Evolutionary conservation across 2,329 filamentous ascomycete genomes (phyloP), one percentile per base, ranked within the genome.

Genomic region (Pseudogymnoascus sp.): DNA sequence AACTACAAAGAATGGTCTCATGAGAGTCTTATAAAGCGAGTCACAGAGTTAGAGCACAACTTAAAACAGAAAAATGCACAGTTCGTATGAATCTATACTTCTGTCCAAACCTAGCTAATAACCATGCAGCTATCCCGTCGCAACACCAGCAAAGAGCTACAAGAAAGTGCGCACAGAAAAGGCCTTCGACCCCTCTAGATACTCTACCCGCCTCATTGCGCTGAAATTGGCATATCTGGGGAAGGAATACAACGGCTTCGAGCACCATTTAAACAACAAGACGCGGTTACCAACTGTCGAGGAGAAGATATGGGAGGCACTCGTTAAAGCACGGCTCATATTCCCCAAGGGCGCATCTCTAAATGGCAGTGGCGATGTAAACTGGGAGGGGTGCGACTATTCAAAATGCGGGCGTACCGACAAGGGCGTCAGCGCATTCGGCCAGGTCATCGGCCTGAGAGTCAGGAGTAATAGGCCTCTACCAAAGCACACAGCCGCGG

Each of bases 341-440:
- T 88, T 89, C 66, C 90, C 91, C 15, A 72, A 76, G 11, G 59
- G 59, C 33, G 21, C 33, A 40, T 23, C 33, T 40, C 50, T 35
- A 7, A 28, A 57, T 57, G 50, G 50, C n/a, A 57, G 28, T 11
- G 80, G 84, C 9, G 77, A 83, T 62, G 80, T 97, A 26, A 88
- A 90, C 74, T 96, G 91, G 83, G 86, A 90, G 35, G 87, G 87
- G 7, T 93, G 87, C 75, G 90, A 96, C 66, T 99, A 97, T 75
- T 92, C 90, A 36, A 99, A 99, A 76, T 97, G 93, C 72, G 95
- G 95, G 1, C 83, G 95, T 67, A 99, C 95, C 17, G 95, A 99
- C 74, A 83, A 87, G 62, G 95, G 95, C 11, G 95, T 99, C 36
- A 97, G 92, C 75, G 93, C 95, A 2, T 99, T 99, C 78, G 95